phyloP scores from a whole-genome alignment of 2,329 filamentous ascomycete species.

The Alternaria atra region DNA sequence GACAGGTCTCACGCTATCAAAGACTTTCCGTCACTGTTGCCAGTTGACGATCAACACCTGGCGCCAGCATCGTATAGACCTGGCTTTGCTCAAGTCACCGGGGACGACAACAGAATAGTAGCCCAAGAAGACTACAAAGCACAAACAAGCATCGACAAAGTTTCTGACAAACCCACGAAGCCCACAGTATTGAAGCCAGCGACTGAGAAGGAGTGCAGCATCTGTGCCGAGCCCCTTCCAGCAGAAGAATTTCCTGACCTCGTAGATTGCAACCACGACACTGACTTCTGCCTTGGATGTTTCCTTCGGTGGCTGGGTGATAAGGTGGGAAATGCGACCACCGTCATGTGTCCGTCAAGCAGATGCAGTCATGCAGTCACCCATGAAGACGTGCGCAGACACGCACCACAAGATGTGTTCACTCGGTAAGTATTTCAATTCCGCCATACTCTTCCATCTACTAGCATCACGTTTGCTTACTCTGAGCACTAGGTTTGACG shows the following conservation, averaged over 20 bases:
- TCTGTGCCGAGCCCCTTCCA: not conserved
- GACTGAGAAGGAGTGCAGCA: not conserved
- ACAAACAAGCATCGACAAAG: not conserved
- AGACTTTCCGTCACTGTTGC: no score
- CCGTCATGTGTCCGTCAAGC: conserved; percentile 1
- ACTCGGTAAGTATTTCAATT: not conserved
- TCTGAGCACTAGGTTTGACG: not conserved
- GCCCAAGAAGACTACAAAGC: no score
- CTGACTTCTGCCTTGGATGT: conserved; percentile 2
- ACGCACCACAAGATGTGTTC: not conserved
- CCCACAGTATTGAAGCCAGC: not conserved
- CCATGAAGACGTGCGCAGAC: not conserved
- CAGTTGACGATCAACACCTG: no score
- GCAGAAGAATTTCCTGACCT: not conserved
- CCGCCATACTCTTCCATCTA: not conserved
- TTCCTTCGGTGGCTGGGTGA: not conserved
- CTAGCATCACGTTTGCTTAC: not conserved
- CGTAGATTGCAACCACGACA: not conserved
- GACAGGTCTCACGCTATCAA: no score
- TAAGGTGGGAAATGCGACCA: not conserved
- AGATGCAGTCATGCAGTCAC: not conserved
- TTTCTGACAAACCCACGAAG: not conserved
- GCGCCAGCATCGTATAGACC: no score
- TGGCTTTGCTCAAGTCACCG: no score
- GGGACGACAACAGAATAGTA: no score